Evolutionary conservation across 306 rosid species (phyloP).

Genomic region (Rosa chinensis): DNA sequence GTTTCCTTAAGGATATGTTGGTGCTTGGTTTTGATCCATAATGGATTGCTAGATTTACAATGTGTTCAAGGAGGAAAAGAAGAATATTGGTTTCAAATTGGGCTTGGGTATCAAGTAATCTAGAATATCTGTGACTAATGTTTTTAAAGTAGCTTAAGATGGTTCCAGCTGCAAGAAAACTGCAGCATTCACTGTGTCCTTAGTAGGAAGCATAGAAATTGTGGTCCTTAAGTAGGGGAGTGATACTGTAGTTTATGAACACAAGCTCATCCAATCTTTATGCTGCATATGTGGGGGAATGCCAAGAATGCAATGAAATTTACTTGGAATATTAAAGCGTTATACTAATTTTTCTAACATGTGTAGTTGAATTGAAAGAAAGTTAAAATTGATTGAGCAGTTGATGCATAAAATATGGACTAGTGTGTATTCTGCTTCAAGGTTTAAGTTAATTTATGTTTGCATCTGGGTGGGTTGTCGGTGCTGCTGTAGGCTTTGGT

Average conservation of each 20-base stretch:
- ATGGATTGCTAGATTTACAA: too few relatives aligned
- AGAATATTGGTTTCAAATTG: too few relatives aligned
- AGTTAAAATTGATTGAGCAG: not conserved
- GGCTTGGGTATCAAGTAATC: too few relatives aligned
- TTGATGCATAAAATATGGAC: not conserved
- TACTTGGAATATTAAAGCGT: not conserved
- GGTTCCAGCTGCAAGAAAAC: not conserved
- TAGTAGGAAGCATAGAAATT: not conserved
- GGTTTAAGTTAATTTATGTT: not conserved
- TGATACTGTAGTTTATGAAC: not conserved
- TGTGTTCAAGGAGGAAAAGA: too few relatives aligned
- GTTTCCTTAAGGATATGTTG: too few relatives aligned
- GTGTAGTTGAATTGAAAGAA: not conserved
- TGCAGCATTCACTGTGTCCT: not conserved
- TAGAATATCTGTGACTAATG: too few relatives aligned
- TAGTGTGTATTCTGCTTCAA: not conserved
- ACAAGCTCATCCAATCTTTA: not conserved
- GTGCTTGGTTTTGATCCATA: too few relatives aligned
- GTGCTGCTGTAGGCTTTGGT: not conserved
- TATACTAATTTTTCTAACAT: not conserved
- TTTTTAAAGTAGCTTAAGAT: too few relatives aligned
- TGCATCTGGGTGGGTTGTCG: not conserved
- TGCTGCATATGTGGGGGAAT: not conserved
- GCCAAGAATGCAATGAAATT: not conserved
- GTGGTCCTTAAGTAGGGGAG: not conserved